phyloP scores from a whole-genome alignment of 257 asterid genomes.

The Solanum dulcamara region DNA sequence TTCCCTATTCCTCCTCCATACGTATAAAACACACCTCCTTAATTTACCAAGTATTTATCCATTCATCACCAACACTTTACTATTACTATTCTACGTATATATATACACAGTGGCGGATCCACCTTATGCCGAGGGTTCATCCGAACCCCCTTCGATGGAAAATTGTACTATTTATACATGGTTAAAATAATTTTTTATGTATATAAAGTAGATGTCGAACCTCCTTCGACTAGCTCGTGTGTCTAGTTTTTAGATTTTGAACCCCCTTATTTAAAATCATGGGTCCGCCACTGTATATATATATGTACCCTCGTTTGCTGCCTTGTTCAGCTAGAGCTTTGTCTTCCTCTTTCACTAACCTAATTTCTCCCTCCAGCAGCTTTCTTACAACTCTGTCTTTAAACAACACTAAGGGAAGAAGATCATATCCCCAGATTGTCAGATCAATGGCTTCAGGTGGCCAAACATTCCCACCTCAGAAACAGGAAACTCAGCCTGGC shows the following conservation, averaged over 20 bases:
- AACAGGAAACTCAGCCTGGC: constrained; percentile 67
- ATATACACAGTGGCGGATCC: too few relatives aligned
- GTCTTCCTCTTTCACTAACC: background rate
- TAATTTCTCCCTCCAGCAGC: background rate
- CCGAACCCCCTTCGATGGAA: too few relatives aligned
- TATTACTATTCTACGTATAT: background rate
- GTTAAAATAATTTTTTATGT: too few relatives aligned
- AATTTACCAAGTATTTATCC: background rate
- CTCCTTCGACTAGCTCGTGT: too few relatives aligned
- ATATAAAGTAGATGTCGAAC: too few relatives aligned
- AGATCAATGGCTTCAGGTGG: constrained; percentile 49
- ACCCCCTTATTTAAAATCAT: too few relatives aligned
- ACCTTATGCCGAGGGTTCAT: too few relatives aligned
- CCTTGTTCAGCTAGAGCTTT: background rate
- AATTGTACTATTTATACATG: too few relatives aligned
- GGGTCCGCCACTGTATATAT: too few relatives aligned
- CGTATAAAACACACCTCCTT: background rate
- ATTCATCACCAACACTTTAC: too few relatives aligned
- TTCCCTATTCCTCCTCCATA: background rate
- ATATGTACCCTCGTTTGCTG: background rate
- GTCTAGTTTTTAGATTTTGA: too few relatives aligned
- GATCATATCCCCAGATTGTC: background rate
- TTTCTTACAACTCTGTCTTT: too few relatives aligned
- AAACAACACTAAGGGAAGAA: background rate
- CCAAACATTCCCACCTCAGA: constrained; percentile 52